Conservation (phyloP, 2,329 filamentous ascomycete species). For the Acarospora socialis region DNA sequence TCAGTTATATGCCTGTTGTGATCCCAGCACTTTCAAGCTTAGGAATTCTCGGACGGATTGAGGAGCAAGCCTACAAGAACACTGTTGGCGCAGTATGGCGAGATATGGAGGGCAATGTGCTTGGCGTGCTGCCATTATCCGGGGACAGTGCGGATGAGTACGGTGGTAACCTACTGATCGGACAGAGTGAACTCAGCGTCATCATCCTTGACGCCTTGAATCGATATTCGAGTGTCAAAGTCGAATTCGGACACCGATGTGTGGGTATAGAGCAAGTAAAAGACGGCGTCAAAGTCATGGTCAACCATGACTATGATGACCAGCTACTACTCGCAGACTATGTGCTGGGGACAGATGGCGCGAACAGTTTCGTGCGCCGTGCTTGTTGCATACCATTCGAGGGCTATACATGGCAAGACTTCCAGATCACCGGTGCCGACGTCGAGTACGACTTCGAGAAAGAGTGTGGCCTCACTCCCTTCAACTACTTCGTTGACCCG, state of each 20-base stretch:
- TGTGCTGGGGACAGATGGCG: conserved; percentile 10
- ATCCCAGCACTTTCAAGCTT: background rate
- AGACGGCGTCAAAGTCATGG: conserved; percentile 2
- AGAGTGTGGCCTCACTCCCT: conserved; percentile 7
- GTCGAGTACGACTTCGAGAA: conserved; percentile 12
- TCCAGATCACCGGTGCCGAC: conserved; percentile 11
- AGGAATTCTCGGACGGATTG: conserved; percentile 3
- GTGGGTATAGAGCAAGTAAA: conserved; percentile 4
- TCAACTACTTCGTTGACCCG: conserved; percentile 12
- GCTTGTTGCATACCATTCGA: conserved; percentile 11
- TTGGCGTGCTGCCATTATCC: conserved; percentile 7
- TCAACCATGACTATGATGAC: conserved; percentile 3
- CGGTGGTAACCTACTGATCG: conserved; percentile 9
- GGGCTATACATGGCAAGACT: conserved; percentile 13
- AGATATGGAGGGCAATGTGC: conserved; percentile 6
- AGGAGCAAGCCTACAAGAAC: conserved; percentile 2
- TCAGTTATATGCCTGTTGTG: background rate
- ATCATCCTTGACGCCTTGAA: conserved; percentile 8
- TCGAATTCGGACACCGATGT: conserved; percentile 7
- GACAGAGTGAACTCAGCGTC: conserved; percentile 5
- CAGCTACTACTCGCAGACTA: conserved; percentile 4
- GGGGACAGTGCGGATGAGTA: conserved; percentile 1
- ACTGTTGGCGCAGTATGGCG: conserved; percentile 10
- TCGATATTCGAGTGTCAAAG: conserved; percentile 6
- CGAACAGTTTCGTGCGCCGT: conserved; percentile 7